These are phyloP conservation scores for Aeschynomene evenia DNA, from an alignment of 306 rosid species.

Conservation along the genomic window DNA sequence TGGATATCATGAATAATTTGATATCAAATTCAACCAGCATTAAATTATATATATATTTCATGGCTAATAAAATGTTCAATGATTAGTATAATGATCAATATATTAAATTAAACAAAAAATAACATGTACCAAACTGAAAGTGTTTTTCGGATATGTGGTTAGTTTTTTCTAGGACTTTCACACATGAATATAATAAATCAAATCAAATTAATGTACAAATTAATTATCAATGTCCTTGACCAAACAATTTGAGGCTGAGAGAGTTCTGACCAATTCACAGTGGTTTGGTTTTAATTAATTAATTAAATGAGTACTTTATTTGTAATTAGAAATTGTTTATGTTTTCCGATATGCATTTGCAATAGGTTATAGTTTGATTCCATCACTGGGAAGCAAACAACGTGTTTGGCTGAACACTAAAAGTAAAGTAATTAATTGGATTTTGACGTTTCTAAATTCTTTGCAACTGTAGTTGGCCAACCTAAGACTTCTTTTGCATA, in stretches of 20 bases:
- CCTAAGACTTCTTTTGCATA: neutral
- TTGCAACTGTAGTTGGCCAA: neutral
- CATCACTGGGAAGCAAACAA: neutral
- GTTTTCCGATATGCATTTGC: neutral
- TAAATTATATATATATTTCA: too few species aligned
- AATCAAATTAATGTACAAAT: neutral
- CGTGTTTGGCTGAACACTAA: constrained; percentile 3
- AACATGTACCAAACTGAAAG: neutral
- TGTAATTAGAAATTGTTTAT: neutral
- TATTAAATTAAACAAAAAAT: neutral
- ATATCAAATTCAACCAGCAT: too few species aligned
- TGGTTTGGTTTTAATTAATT: neutral
- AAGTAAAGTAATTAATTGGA: neutral
- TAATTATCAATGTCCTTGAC: neutral
- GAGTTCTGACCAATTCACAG: neutral
- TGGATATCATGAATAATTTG: too few species aligned
- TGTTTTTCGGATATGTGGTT: neutral
- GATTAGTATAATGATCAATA: neutral
- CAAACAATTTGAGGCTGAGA: neutral
- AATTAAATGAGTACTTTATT: neutral
- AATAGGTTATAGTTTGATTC: neutral
- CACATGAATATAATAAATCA: neutral
- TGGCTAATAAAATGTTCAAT: neutral
- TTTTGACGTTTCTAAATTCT: neutral
- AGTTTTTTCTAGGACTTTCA: neutral